These are phyloP conservation scores for Penicillium oxalicum DNA, from an alignment of 2,329 filamentous ascomycete species.

Conservation along the genomic window DNA sequence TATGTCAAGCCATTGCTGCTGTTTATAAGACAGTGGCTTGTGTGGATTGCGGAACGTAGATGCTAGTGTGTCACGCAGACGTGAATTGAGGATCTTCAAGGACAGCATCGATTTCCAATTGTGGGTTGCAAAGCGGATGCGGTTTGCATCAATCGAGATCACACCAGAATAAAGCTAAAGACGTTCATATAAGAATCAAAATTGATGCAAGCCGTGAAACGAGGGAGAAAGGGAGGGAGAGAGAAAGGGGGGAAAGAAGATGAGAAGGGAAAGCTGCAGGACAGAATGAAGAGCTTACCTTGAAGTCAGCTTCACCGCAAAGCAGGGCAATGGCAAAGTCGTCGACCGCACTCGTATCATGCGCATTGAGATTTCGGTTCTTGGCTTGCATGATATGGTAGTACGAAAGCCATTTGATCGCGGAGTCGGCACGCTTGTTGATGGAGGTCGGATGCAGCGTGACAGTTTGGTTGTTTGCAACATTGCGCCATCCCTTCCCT, in stretches of 20 bases:
- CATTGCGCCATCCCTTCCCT: conserved; percentile 80
- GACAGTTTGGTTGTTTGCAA: conserved; percentile 87
- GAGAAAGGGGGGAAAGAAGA: conserved; percentile 1
- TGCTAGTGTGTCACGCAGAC: conserved; percentile 69
- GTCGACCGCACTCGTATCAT: conserved; percentile 76
- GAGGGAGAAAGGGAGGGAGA: not conserved
- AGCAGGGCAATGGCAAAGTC: conserved; percentile 77
- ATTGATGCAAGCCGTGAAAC: not conserved
- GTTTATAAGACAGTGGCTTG: conserved; percentile 49
- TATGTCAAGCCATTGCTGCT: conserved; percentile 67
- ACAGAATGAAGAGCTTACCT: conserved; percentile 48
- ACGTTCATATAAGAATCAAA: not conserved
- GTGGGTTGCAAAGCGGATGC: conserved; percentile 71
- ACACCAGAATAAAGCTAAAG: conserved; percentile 75
- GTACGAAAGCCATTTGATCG: conserved; percentile 77
- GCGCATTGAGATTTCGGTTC: conserved; percentile 75
- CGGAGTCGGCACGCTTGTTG: conserved; percentile 58
- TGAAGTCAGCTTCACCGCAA: conserved; percentile 83
- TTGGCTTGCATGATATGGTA: conserved; percentile 95
- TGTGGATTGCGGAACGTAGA: conserved; percentile 54
- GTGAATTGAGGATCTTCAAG: conserved; percentile 70
- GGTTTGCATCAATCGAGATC: conserved; percentile 78
- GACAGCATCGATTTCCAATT: conserved; percentile 90
- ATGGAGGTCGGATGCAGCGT: conserved; percentile 83
- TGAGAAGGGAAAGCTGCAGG: not conserved